Base-by-base conservation (phyloP, 176 grass and related monocot species). In the Urochloa ruziziensis region DNA sequence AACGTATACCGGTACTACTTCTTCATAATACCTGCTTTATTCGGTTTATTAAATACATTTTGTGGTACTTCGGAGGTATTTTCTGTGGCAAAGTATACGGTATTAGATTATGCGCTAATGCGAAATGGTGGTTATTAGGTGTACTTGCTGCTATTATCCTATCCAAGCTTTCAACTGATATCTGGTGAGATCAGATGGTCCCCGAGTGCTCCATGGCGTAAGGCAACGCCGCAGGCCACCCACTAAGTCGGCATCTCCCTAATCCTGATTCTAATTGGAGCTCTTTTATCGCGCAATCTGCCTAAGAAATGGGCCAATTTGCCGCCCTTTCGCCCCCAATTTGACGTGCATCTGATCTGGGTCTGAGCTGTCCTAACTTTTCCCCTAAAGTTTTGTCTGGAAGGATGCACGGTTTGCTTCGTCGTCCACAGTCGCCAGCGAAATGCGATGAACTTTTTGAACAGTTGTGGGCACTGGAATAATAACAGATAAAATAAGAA, bases 311-410 rank as follows among this genome's bases (percentile, higher is more conserved):
- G 37, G 79, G 62, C 79, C 48, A 35, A 75, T 42, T 66, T 84
- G 29, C n/a, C 42, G 13, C 59, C 70, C 69, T 89, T 86, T n/a
- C 5, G 17, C 11, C 13, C n/a, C 25, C 18, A 73, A 28, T 76
- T 76, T 71, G 82, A 77, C 44, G 79, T 82, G 83, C 37, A 67
- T 90, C 88, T 44, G 88, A 86, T 82, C 73, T 90, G 83, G 83
- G 58, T 48, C 79, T 86, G 79, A 86, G 83, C 47, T 86, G 83
- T 77, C 65, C 77, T 5, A 1, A 5, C 79, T 86, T 82, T 86
- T 13, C 3, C 54, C 36, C 2, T 82, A 86, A 86, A 82, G 79
- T 54, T 70, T 64, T 65, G 23, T 86, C 57, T 64, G 27, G 56
- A 85, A 81, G 61, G 21, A 52, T 14, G 47, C 23, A n/a, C 25